A percentile compares a stretch with the other conserved stretches of the same genome.
Conservation (phyloP, 176 grass and related monocot species). For the Dactylis glomerata region DNA sequence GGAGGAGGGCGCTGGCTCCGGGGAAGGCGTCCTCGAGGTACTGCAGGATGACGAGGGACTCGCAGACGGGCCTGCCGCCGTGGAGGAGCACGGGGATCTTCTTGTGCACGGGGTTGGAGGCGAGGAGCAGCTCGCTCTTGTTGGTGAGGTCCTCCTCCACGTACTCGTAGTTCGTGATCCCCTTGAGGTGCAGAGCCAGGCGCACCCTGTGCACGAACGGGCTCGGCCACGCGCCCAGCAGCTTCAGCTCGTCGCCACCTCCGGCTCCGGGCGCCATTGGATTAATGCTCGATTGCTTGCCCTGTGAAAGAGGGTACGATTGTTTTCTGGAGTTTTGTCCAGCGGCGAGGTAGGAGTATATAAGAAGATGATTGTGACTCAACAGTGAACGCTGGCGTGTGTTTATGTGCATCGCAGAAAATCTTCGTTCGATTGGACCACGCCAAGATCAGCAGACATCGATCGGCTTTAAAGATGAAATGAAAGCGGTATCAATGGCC, state of each 20-base stretch:
- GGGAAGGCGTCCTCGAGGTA: constrained; percentile 64
- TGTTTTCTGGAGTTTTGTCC: background rate
- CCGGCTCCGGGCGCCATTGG: background rate
- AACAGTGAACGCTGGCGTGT: background rate
- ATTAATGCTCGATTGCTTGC: background rate
- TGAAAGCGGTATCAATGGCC: background rate
- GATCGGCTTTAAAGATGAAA: background rate
- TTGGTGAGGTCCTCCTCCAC: constrained; percentile 25
- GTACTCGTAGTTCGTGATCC: constrained; percentile 36
- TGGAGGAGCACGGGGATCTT: constrained; percentile 67
- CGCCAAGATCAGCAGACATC: background rate
- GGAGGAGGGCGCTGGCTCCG: constrained; percentile 14
- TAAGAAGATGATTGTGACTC: background rate
- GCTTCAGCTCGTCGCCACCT: background rate
- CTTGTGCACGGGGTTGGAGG: constrained; percentile 65
- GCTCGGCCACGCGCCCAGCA: constrained; percentile 1
- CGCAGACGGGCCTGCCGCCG: constrained; percentile 33
- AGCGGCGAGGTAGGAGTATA: no score
- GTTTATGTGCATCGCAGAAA: background rate
- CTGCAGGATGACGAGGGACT: constrained; percentile 52
- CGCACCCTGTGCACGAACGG: constrained; percentile 29
- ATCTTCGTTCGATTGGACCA: background rate
- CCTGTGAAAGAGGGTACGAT: background rate
- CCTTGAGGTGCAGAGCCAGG: constrained; percentile 50
- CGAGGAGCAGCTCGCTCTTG: constrained; percentile 66